These are phyloP conservation scores for Salix exigua DNA, from an alignment of 345 rosid species.

Conservation along the genomic window DNA sequence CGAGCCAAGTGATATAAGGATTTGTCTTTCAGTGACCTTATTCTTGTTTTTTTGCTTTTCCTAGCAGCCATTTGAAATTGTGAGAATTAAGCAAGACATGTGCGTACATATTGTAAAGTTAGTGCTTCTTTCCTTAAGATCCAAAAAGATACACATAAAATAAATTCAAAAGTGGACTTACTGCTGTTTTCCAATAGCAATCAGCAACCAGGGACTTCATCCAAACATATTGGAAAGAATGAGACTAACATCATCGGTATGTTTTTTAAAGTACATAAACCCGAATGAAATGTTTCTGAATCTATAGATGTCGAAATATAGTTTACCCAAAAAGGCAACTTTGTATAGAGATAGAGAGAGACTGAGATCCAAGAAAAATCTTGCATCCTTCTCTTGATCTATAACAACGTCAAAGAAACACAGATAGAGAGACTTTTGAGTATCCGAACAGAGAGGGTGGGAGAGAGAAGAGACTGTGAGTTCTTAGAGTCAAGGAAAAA, in stretches of 20 bases:
- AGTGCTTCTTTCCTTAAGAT: too few relatives aligned
- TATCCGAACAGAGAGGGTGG: background rate
- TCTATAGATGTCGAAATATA: background rate
- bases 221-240: background rate
- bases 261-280: too few relatives aligned
- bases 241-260: background rate
- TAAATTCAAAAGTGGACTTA: too few relatives aligned
- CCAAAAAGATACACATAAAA: too few relatives aligned
- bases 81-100: too few relatives aligned
- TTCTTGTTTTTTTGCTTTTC: too few relatives aligned
- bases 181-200: background rate
- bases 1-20: too few relatives aligned
- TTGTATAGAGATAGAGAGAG: background rate
- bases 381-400: background rate
- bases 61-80: too few relatives aligned
- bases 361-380: background rate
- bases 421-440: background rate
- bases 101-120: too few relatives aligned
- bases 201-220: too few relatives aligned
- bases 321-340: background rate
- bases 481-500: background rate
- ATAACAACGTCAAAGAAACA: background rate
- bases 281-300: background rate
- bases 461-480: background rate
- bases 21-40: too few relatives aligned